These are phyloP conservation scores for Lachnellula occidentalis DNA, from an alignment of 2,329 filamentous ascomycete genomes.

Conservation along the genomic window DNA sequence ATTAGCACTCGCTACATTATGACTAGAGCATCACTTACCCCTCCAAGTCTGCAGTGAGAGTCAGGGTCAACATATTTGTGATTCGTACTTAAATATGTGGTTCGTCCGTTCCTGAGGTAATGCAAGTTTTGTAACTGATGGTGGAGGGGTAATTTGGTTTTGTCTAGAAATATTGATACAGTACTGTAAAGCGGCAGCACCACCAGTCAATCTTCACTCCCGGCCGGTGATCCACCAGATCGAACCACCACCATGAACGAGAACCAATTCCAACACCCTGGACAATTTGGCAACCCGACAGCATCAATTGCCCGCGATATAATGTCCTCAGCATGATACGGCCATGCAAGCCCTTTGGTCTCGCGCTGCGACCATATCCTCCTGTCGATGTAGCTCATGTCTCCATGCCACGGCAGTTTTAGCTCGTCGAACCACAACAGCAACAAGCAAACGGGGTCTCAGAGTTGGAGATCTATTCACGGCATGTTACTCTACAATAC, in stretches of 20 bases:
- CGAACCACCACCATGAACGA: background rate
- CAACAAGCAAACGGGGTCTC: slow-evolving; percentile 44
- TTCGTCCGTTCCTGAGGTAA: background rate
- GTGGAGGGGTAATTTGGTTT: background rate
- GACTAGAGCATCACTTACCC: slow-evolving; percentile 46
- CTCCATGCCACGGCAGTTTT: slow-evolving; percentile 43
- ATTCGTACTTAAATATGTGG: background rate
- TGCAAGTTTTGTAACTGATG: background rate
- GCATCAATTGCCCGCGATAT: background rate
- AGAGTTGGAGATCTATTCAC: slow-evolving; percentile 53
- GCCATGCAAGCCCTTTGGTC: slow-evolving; percentile 66
- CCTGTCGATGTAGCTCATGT: slow-evolving; percentile 60
- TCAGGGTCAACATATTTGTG: slow-evolving; percentile 54
- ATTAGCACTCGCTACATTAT: background rate
- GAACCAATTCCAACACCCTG: background rate
- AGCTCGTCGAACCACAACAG: slow-evolving; percentile 46
- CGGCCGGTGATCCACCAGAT: background rate
- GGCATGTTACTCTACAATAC: slow-evolving; percentile 61
- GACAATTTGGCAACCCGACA: background rate
- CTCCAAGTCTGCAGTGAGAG: slow-evolving; percentile 61
- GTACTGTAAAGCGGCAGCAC: slow-evolving; percentile 6
- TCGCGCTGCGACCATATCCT: slow-evolving; percentile 54
- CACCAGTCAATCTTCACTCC: too few relatives aligned
- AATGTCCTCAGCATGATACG: slow-evolving; percentile 21
- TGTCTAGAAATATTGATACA: background rate